phyloP scores from a whole-genome alignment of 768 basidiomycete species.

The Leccinum barrowsii region DNA sequence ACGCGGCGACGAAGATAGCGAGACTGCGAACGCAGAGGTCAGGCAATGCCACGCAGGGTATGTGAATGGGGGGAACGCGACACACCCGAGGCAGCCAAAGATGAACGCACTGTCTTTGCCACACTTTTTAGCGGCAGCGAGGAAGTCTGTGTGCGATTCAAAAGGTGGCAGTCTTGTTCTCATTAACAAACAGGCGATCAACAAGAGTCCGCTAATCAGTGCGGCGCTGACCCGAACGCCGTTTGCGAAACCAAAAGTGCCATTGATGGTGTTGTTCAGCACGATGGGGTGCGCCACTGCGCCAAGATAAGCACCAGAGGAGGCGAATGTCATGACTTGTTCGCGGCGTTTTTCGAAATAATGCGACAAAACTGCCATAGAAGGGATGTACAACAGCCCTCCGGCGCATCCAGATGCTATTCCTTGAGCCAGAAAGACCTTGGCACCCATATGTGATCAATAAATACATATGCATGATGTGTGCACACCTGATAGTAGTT shows the following conservation, averaged over 20 bases:
- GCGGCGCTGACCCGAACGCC: slow-evolving; percentile 41
- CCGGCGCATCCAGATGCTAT: slow-evolving; percentile 45
- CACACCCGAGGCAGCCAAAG: slow-evolving; percentile 16
- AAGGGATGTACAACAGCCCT: slow-evolving; percentile 48
- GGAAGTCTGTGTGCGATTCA: slow-evolving; percentile 21
- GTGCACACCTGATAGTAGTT: slow-evolving; percentile 41
- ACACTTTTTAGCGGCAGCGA: slow-evolving; percentile 21
- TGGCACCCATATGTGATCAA: background rate
- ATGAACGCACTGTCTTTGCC: slow-evolving; percentile 24
- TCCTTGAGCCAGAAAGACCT: slow-evolving; percentile 54
- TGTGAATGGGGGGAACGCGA: background rate
- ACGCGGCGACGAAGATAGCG: slow-evolving; percentile 35
- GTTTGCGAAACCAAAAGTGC: slow-evolving; percentile 43
- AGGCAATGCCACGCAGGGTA: background rate
- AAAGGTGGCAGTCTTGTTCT: slow-evolving; percentile 37
- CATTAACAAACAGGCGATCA: slow-evolving; percentile 41
- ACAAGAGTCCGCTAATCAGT: slow-evolving; percentile 36
- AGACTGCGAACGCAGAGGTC: slow-evolving; percentile 13
- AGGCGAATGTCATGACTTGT: slow-evolving; percentile 52
- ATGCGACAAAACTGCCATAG: slow-evolving; percentile 47
- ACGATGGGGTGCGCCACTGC: slow-evolving; percentile 61
- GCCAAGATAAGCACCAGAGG: slow-evolving; percentile 56
- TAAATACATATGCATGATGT: background rate
- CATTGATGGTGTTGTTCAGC: slow-evolving; percentile 48
- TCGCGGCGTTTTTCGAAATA: slow-evolving; percentile 48